These are phyloP conservation scores for Vitis riparia DNA, from an alignment of 164 flowering plant species.

Conservation along the genomic window DNA sequence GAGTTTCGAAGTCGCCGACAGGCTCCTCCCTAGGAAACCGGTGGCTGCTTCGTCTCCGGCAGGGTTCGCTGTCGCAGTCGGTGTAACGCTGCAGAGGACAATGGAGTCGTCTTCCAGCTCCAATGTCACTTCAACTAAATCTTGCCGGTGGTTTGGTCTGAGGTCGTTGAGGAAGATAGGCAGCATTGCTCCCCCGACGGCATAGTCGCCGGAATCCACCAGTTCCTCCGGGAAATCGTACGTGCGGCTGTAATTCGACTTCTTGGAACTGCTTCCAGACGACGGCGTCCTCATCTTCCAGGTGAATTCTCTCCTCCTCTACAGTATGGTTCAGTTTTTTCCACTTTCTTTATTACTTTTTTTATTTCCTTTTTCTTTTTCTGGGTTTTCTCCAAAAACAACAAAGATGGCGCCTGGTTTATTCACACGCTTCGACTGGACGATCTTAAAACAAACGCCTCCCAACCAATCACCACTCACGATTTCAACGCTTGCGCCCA, in stretches of 20 bases:
- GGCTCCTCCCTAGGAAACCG: constrained; percentile 37
- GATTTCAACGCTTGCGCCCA: constrained; percentile 27
- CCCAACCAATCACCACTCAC: constrained; percentile 31
- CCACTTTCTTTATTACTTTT: neutral
- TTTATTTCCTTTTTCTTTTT: neutral
- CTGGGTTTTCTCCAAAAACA: neutral
- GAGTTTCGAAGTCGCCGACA: constrained; percentile 53
- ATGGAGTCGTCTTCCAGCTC: constrained; percentile 67
- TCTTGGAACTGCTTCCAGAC: constrained; percentile 35
- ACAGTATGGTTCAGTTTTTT: neutral
- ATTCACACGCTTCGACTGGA: constrained; percentile 7
- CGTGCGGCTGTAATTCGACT: constrained; percentile 32
- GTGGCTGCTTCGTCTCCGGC: constrained; percentile 8
- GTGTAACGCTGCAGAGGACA: constrained; percentile 56
- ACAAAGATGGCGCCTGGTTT: neutral
- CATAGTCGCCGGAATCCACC: constrained; percentile 23
- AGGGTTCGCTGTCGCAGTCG: constrained; percentile 20
- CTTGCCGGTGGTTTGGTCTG: constrained; percentile 30
- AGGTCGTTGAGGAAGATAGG: constrained; percentile 76
- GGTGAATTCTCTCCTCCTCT: neutral
- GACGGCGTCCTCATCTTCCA: constrained; percentile 25
- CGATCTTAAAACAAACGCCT: constrained; percentile 28
- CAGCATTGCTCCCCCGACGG: constrained; percentile 82
- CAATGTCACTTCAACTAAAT: constrained; percentile 76
- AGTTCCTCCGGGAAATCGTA: constrained; percentile 30